A percentile compares a stretch with the other conserved stretches of the same genome.
Evolutionary conservation across 2,329 filamentous ascomycete species (phyloP).

Genomic region (Aspergillus oerlinghausenensis): DNA sequence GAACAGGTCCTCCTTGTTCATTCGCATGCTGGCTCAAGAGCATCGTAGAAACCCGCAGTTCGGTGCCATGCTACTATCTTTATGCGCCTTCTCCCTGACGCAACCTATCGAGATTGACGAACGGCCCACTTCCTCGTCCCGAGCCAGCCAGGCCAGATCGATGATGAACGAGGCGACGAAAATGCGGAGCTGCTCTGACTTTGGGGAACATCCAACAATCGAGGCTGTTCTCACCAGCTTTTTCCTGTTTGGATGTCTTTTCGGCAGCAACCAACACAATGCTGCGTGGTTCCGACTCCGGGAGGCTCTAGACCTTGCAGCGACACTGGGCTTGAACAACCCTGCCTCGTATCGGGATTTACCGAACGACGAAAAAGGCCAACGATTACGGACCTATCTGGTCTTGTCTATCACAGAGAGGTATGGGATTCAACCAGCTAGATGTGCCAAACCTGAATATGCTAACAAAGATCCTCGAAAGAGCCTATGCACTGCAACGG

Average conservation of each 20-base stretch:
- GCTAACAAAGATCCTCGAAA: slow-evolving; percentile 10
- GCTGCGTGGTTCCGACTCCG: slow-evolving; percentile 74
- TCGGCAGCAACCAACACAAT: slow-evolving; percentile 67
- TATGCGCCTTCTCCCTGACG: slow-evolving; percentile 43
- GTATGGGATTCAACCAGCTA: slow-evolving; percentile 9
- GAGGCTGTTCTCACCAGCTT: slow-evolving; percentile 61
- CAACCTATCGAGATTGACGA: slow-evolving; percentile 44
- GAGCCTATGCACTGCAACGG: slow-evolving; percentile 41
- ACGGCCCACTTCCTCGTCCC: slow-evolving; percentile 30
- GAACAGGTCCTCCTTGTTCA: slow-evolving; percentile 38
- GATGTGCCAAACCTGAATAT: background rate
- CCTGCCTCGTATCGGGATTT: slow-evolving; percentile 36
- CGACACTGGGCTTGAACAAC: slow-evolving; percentile 38
- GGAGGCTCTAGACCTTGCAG: slow-evolving; percentile 54
- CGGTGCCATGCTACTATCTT: slow-evolving; percentile 39
- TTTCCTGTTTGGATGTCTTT: slow-evolving; percentile 70
- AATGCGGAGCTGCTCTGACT: slow-evolving; percentile 41
- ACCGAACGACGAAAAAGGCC: slow-evolving; percentile 34
- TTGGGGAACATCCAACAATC: slow-evolving; percentile 38
- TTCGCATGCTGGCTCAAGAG: slow-evolving; percentile 39
- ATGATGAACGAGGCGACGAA: slow-evolving; percentile 43
- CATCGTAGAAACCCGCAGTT: slow-evolving; percentile 42
- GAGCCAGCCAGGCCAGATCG: slow-evolving; percentile 35
- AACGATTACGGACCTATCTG: slow-evolving; percentile 34
- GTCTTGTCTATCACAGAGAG: slow-evolving; percentile 36